phyloP scores from a whole-genome alignment of 2,329 filamentous ascomycete species.

The Microcera coccophila region DNA sequence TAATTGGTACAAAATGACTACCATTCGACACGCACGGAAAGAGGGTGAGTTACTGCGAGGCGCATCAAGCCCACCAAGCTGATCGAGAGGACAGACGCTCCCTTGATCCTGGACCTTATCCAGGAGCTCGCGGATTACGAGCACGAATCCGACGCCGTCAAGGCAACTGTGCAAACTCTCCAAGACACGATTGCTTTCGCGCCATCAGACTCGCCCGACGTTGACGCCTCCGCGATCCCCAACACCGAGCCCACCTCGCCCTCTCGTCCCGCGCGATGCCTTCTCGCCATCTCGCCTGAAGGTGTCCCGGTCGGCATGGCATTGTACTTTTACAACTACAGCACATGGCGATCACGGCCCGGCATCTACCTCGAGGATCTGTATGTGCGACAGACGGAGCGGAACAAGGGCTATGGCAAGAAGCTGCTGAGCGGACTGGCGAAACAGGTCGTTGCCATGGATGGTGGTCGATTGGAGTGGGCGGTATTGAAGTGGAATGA shows the following conservation, averaged over 20 bases:
- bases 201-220: constrained; percentile 43
- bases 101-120: constrained; percentile 76
- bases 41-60: background rate
- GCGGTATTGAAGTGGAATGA: constrained; percentile 90
- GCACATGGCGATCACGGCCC: constrained; percentile 81
- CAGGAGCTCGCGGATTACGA: constrained; percentile 86
- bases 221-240: constrained; percentile 35
- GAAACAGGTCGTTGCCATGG: constrained; percentile 69
- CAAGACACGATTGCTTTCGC: constrained; percentile 75
- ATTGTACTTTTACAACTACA: constrained; percentile 93
- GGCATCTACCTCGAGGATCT: constrained; percentile 94
- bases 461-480: constrained; percentile 81
- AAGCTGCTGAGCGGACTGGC: constrained; percentile 71
- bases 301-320: constrained; percentile 67
- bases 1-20: background rate
- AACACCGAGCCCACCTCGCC: constrained; percentile 53
- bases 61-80: background rate
- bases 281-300: constrained; percentile 57
- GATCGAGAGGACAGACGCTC: constrained; percentile 58
- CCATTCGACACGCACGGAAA: background rate
- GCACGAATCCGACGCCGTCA: constrained; percentile 66
- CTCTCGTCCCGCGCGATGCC: constrained; percentile 66
- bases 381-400: constrained; percentile 68
- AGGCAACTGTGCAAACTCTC: constrained; percentile 74
- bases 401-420: constrained; percentile 77